These are phyloP conservation scores for Yarrowia hollandica DNA, from an alignment of 805 yeast species.

Conservation along the genomic window DNA sequence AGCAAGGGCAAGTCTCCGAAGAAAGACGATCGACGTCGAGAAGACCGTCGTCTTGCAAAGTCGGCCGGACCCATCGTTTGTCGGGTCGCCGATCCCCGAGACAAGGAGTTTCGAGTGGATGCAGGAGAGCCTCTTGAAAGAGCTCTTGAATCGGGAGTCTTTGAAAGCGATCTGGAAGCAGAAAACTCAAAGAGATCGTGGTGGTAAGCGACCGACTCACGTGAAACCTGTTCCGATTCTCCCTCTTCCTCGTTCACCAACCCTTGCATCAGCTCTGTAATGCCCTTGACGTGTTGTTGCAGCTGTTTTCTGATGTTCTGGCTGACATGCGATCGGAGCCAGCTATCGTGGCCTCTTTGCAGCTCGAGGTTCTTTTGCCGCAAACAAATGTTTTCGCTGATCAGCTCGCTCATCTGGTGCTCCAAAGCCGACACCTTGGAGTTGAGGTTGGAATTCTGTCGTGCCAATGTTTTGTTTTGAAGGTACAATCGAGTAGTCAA, in stretches of 20 bases:
- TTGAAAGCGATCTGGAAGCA: background rate
- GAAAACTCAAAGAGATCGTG: conserved; percentile 6
- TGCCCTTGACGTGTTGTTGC: background rate
- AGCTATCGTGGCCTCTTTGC: conserved; percentile 3
- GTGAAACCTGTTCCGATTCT: background rate
- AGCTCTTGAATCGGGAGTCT: background rate
- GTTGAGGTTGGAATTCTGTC: conserved; percentile 48
- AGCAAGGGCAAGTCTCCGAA: background rate
- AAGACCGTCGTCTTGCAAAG: background rate
- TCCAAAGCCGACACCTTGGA: conserved; percentile 49
- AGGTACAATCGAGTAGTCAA: conserved; percentile 5
- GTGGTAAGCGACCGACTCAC: background rate
- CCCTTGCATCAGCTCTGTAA: background rate
- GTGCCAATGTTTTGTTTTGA: conserved; percentile 54
- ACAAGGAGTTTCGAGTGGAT: background rate
- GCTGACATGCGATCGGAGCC: conserved; percentile 12
- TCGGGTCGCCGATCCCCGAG: background rate
- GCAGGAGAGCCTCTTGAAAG: background rate
- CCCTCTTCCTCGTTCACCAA: background rate
- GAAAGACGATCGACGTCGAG: conserved; percentile 15
- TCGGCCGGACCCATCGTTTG: conserved; percentile 14
- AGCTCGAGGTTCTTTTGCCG: conserved; percentile 34
- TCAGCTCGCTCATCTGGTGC: conserved; percentile 43
- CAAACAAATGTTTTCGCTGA: conserved; percentile 44
- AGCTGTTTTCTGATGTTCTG: conserved; percentile 1